These are phyloP conservation scores for Coccomyxa subellipsoidea DNA, from an alignment of 163 green algal genomes.

Conservation along the genomic window DNA sequence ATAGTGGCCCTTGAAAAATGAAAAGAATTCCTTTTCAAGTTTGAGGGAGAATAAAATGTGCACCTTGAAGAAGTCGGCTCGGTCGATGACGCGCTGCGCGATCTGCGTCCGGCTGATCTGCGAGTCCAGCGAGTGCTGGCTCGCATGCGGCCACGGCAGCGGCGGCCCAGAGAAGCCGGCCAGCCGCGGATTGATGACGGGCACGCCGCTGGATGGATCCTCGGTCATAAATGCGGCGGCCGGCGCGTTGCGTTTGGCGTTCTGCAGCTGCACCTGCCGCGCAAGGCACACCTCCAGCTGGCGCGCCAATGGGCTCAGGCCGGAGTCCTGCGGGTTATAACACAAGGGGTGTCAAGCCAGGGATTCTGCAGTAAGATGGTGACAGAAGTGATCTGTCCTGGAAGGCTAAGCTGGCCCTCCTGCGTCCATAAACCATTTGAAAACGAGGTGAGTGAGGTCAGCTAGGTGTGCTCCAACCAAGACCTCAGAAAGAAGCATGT, in stretches of 20 bases:
- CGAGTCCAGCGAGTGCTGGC: not conserved
- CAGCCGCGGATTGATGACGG: not conserved
- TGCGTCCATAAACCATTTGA: no score
- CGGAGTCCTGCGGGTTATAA: no score
- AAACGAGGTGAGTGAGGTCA: no score
- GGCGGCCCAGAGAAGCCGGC: not conserved
- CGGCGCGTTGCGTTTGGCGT: not conserved
- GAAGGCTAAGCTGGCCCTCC: no score
- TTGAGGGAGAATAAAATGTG: not conserved
- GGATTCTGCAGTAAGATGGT: no score
- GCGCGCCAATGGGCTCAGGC: not conserved
- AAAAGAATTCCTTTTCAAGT: no score
- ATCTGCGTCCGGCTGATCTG: not conserved
- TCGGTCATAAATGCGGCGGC: not conserved
- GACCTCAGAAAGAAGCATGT: no score
- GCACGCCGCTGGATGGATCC: not conserved
- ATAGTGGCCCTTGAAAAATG: no score
- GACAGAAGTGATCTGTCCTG: no score
- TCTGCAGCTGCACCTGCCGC: constrained; percentile 3
- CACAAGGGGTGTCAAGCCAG: no score
- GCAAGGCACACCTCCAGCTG: constrained; percentile 4
- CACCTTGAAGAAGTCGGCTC: constrained; percentile 3
- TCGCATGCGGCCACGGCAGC: not conserved
- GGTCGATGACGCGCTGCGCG: not conserved
- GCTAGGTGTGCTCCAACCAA: no score